Base-by-base conservation (phyloP, 257 asterid species). In the Lycium barbarum region DNA sequence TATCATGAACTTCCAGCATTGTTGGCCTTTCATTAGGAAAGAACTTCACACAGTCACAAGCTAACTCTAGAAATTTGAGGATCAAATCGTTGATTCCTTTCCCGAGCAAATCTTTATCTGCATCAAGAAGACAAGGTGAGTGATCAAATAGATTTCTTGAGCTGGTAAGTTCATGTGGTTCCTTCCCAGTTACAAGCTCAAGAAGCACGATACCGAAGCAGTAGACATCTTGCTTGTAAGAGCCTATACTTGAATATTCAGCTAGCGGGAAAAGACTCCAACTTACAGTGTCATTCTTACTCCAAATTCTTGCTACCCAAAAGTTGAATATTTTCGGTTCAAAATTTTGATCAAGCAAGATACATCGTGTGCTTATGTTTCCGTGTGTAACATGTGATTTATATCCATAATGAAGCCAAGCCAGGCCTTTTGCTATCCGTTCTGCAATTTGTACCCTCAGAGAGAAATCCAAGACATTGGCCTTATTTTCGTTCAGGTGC, bases 261-360 rank as follows among this genome's bases (percentile, higher is more conserved):
- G 45, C 66, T 17, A 51, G 35, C 6, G 8, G 43, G 17, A 20
- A 57, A 55, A 71, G 63, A 13, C 43, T 47, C 18, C 83, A 84
- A n/a, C 33, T 74, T 40, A 80, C 18, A 3, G 12, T 26, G 70
- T 65, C n/a, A 40, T 66, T 36, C 36, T 47, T 66, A 11, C 51
- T 26, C 14, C 62, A 38, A 67, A 66, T 20, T 11, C 26, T 83
- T 2, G 76, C 82, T n/a, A 54, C 85, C 79, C 90, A 82, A 61
- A 85, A 74, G 74, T 83, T 78, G 8, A 85, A 85, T 70, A 88
- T 83, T 66, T 71, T 83, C 7, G 88, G 90, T 10, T 79, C 81
- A 12, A 83, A 83, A 35, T 88, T 45, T n/a, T 40, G 79, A 54
- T 88, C 90, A 6, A 88, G 82, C 43, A 85, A 20, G 22, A 88